These are phyloP conservation scores for Butyriboletus loyo DNA, from an alignment of 768 basidiomycete genomes.

Conservation along the genomic window DNA sequence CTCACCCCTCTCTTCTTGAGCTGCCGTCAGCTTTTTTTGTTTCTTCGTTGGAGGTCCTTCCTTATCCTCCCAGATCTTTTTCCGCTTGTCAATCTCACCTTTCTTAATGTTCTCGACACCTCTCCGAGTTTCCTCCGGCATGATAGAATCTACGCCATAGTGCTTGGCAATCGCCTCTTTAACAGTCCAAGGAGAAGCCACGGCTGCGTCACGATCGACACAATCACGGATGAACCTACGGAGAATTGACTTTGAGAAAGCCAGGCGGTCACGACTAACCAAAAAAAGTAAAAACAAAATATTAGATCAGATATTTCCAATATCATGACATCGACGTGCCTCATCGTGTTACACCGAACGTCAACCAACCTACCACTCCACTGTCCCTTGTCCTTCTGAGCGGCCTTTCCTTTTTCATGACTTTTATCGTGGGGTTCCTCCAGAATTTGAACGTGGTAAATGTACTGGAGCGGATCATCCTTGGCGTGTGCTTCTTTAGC, in stretches of 20 bases:
- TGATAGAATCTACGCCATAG: conserved; percentile 80
- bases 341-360: conserved; percentile 76
- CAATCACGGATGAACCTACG: conserved; percentile 96
- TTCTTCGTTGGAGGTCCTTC: conserved; percentile 80
- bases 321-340: conserved; percentile 44
- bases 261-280: conserved; percentile 84
- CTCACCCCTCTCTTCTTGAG: conserved; percentile 73
- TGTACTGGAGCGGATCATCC: conserved; percentile 82
- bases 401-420: conserved; percentile 54
- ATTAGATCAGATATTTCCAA: conserved; percentile 2
- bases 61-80: conserved; percentile 87
- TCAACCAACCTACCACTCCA: conserved; percentile 80
- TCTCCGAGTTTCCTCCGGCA: conserved; percentile 81
- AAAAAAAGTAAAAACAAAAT: background rate
- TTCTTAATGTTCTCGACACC: conserved; percentile 79
- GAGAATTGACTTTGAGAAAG: conserved; percentile 96
- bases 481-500: conserved; percentile 63
- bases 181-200: conserved; percentile 95
- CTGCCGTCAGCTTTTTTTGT: conserved; percentile 72
- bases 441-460: conserved; percentile 84
- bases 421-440: conserved; percentile 72
- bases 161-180: conserved; percentile 80
- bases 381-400: conserved; percentile 57
- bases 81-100: conserved; percentile 89
- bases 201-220: conserved; percentile 86